Evolutionary conservation across 495 filamentous ascomycete genomes (phyloP).

Genomic region (Penicillium nucicola): DNA sequence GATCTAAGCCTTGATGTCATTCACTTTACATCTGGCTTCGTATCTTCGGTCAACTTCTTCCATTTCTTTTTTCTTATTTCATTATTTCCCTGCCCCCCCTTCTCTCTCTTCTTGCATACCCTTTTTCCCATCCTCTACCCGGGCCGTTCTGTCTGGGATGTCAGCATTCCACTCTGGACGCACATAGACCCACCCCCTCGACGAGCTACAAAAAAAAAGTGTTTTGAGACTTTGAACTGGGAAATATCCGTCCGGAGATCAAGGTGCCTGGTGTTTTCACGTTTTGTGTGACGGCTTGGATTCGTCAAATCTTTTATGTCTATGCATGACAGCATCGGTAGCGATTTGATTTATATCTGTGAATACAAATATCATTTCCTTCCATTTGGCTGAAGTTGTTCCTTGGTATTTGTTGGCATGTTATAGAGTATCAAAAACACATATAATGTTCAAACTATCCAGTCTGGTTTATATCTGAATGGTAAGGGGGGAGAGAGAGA

Average conservation of each 20-base stretch:
- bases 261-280: slow-evolving; percentile 31
- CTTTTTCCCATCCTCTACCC: background rate
- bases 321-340: slow-evolving; percentile 33
- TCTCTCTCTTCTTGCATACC: background rate
- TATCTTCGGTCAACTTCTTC: background rate
- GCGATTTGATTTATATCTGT: slow-evolving; percentile 30
- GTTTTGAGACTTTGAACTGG: slow-evolving; percentile 28
- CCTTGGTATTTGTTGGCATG: background rate
- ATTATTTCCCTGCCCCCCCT: slow-evolving; percentile 6
- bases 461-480: too few species aligned
- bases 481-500: too few species aligned
- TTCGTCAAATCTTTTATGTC: slow-evolving; percentile 21
- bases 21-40: slow-evolving; percentile 34
- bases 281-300: slow-evolving; percentile 26
- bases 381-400: slow-evolving; percentile 6
- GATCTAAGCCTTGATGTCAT: slow-evolving; percentile 1
- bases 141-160: background rate
- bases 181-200: slow-evolving; percentile 16
- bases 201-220: slow-evolving; percentile 24
- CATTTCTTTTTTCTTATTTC: background rate
- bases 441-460: too few species aligned
- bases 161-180: slow-evolving; percentile 14
- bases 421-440: too few species aligned
- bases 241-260: slow-evolving; percentile 33
- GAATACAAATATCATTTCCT: slow-evolving; percentile 29